These are phyloP conservation scores for Actinomortierella wolfii DNA, from an alignment of 371 early-diverging fungal species.

Conservation along the genomic window DNA sequence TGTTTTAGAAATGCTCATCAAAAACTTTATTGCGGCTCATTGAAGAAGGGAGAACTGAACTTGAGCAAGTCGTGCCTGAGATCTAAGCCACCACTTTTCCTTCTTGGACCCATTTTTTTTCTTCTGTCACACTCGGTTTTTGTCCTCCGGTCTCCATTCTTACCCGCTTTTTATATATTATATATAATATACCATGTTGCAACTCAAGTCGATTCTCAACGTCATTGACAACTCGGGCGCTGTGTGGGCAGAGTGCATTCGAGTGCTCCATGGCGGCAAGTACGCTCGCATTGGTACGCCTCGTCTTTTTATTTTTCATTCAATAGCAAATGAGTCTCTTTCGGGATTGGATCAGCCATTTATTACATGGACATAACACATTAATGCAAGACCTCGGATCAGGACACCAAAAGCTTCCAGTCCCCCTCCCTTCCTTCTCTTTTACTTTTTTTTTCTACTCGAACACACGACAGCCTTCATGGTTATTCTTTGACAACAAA, in stretches of 20 bases:
- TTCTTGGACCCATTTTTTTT: neutral
- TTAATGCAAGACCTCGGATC: too few species aligned
- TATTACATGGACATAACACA: too few species aligned
- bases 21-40: too few species aligned
- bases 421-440: neutral
- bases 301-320: constrained; percentile 1
- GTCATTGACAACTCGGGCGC: constrained; percentile 98
- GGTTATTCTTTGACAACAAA: too few species aligned
- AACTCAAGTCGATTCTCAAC: constrained; percentile 80
- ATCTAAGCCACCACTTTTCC: too few species aligned
- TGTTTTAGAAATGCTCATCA: too few species aligned
- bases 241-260: constrained; percentile 93
- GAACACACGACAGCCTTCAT: too few species aligned
- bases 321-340: neutral
- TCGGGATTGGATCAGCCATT: neutral
- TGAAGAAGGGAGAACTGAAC: neutral
- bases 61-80: neutral
- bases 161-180: neutral
- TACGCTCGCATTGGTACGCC: constrained; percentile 70
- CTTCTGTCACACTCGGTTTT: neutral
- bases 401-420: neutral
- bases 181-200: constrained; percentile 64
- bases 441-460: neutral
- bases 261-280: constrained; percentile 85
- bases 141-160: neutral